Base-by-base conservation (phyloP, 1,139 yeast species). In the Pichia sp. region DNA sequence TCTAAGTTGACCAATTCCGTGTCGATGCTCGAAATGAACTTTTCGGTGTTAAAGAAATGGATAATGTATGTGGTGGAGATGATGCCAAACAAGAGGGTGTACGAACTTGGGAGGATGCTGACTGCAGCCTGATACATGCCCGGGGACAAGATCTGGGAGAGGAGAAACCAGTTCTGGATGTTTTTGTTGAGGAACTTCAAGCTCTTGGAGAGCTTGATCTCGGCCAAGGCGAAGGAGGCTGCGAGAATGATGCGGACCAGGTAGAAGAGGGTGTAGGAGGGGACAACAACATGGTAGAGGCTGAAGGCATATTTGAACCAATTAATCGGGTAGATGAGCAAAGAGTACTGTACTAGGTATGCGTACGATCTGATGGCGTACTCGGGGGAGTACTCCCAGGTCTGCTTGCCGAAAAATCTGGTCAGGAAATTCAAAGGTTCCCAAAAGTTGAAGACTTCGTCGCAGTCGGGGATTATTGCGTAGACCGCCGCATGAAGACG, bases 381-480 rank as follows among this genome's bases (percentile, higher is more conserved):
- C 54, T 79, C 88, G 0, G 98, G 97, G 0, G 97, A 89, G 68
- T 92, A 92, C 66, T 92, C 98, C 98, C 97, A 92, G 0, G 98
- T 92, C 69, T 91, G 91, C 63, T 90, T 87, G 2, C 98, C 99
- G 68, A 88, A 90, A 2, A 86, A 87, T 61, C 96, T 79, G 3
- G 86, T 72, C 42, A 92, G 64, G 53, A 87, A 76, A 67, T 92
- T 93, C 56, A 92, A 74, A 0, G 99, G 97, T 63, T 92, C 99
- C 93, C 92, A 91, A 71, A 89, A 92, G 66, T 92, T 92, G 77
- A 81, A 92, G 2, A 83, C 84, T 68, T 87, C 95, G 68, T 90
- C 97, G 67, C 96, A 89, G 65, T 90, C 97, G 1, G 92, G 80
- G 31, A 90, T 85, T 45, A 87, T 84, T 70, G 89, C 83, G 63